Base-by-base conservation (phyloP, 2,329 filamentous ascomycete species). In the Ceratocystis huliohia region DNA sequence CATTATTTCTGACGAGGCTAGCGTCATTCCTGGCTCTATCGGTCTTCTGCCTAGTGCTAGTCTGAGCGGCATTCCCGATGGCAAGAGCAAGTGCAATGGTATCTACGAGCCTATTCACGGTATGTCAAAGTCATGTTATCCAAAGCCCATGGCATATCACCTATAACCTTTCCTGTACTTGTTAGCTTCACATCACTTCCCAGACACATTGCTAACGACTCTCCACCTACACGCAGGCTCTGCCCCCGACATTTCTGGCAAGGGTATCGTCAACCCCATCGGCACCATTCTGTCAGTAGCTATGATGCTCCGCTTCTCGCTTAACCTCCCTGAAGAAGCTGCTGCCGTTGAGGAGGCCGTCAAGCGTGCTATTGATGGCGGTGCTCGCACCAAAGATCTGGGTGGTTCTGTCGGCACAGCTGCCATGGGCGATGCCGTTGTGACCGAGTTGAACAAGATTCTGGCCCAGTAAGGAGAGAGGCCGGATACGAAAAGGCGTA, bases 71-170 rank as follows among this genome's bases (percentile, higher is more conserved):
- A 85, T 96, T 68, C 93, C 93, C 0, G 91, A 95, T 75, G 89
- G 89, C 66, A 89, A 91, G 80, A 83, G 81, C 72, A 87, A 84
- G 75, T 90, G 92, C 74, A 96, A 95, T 75, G 93, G 91, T 72
- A 96, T 97, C 73, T 99, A 96, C 75, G 93, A 97, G 82, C 93
- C 93, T 30, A 97, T 99, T 72, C 93, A 99, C 76, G 92, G 90
- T 91, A 80, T 68, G 78, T 73, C 59, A 33, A 7, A 3, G 22
- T 33, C 13, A 30, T 57, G n/a, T 4, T 5, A 17, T n/a, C 48
- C 10, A 20, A 25, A 53, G n/a, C n/a, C 7, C n/a, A 8, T 25
- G n/a, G n/a, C 20, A 53, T 17, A 41, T 41, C 13, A 41, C 37
- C 37, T 41, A 41, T 41, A 15, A 10, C 13, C 6, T 61, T 22